Percentiles rank a stretch among this genome's conserved stretches.
Evolutionary conservation across 768 basidiomycete genomes (phyloP).

Genomic region (Trametes villosa): DNA sequence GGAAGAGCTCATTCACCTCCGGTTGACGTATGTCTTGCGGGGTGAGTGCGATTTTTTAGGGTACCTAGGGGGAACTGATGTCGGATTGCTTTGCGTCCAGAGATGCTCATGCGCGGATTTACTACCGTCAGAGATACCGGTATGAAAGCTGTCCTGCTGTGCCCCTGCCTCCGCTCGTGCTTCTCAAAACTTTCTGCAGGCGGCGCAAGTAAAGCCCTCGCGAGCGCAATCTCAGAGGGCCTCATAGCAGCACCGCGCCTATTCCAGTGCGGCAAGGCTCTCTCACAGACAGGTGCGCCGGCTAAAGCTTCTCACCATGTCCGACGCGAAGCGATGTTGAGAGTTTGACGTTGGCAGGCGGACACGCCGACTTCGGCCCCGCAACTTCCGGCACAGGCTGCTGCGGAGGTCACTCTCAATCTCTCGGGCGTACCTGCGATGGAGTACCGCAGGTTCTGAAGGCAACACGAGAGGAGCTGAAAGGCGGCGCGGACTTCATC

Average conservation of each 20-base stretch:
- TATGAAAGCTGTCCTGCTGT: background rate
- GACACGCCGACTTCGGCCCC: slow-evolving; percentile 42
- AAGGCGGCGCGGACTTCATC: slow-evolving; percentile 47
- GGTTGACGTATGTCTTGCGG: slow-evolving; percentile 43
- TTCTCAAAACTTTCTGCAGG: slow-evolving; percentile 1
- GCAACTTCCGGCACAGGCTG: slow-evolving; percentile 32
- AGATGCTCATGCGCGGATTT: slow-evolving; percentile 45
- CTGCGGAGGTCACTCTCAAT: slow-evolving; percentile 39
- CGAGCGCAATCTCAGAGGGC: slow-evolving; percentile 43
- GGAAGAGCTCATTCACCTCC: slow-evolving; percentile 39
- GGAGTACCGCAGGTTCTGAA: slow-evolving; percentile 44
- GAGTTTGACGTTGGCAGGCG: slow-evolving; percentile 30
- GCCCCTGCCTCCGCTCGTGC: background rate
- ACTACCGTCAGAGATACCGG: slow-evolving; percentile 46
- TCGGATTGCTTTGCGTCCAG: slow-evolving; percentile 16
- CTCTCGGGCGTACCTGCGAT: slow-evolving; percentile 40
- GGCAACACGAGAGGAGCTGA: slow-evolving; percentile 42
- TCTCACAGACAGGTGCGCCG: slow-evolving; percentile 43
- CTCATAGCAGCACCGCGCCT: slow-evolving; percentile 43
- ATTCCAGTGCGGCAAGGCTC: slow-evolving; percentile 44
- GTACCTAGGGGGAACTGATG: background rate
- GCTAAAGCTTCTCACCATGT: background rate
- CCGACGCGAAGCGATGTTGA: background rate
- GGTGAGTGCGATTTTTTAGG: slow-evolving; percentile 22
- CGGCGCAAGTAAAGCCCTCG: slow-evolving; percentile 44